Conservation (phyloP, 1,139 yeast genomes). For the Lodderomyces oxycetoniae region DNA sequence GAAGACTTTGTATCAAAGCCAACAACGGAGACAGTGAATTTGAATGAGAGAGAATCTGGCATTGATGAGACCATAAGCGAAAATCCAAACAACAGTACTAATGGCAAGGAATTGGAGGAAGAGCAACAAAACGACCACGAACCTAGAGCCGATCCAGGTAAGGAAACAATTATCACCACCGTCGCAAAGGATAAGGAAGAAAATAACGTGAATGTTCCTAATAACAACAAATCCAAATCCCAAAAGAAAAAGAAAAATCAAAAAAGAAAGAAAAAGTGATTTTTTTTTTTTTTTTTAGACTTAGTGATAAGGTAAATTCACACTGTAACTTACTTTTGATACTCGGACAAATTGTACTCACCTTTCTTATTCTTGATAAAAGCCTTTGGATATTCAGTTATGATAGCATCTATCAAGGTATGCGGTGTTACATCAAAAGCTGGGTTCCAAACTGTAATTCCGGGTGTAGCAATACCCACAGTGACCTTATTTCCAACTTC, state of each 20-base stretch:
- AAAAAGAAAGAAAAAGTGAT: neutral
- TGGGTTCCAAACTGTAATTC: constrained; percentile 90
- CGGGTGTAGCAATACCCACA: constrained; percentile 84
- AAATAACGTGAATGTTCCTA: neutral
- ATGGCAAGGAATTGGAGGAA: neutral
- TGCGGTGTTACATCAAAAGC: constrained; percentile 93
- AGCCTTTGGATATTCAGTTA: constrained; percentile 68
- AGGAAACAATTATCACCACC: neutral
- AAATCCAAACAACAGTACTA: neutral
- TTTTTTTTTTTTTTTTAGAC: neutral
- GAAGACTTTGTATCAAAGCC: too few species aligned
- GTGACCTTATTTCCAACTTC: constrained; percentile 41
- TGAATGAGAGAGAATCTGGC: too few species aligned
- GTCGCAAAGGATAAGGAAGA: neutral
- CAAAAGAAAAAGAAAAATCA: neutral
- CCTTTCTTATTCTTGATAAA: constrained; percentile 43
- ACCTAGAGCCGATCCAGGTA: too few species aligned
- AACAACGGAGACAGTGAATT: too few species aligned
- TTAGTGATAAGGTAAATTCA: too few species aligned
- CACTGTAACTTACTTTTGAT: constrained; percentile 4
- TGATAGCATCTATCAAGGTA: constrained; percentile 75
- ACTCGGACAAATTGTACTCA: constrained; percentile 33
- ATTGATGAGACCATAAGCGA: too few species aligned
- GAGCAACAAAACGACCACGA: neutral
- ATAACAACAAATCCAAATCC: neutral